Percentiles rank a stretch among this genome's conserved stretches.
Conservation (phyloP, 164 flowering plant species). For the Kalanchoe fedtschenkoi region DNA sequence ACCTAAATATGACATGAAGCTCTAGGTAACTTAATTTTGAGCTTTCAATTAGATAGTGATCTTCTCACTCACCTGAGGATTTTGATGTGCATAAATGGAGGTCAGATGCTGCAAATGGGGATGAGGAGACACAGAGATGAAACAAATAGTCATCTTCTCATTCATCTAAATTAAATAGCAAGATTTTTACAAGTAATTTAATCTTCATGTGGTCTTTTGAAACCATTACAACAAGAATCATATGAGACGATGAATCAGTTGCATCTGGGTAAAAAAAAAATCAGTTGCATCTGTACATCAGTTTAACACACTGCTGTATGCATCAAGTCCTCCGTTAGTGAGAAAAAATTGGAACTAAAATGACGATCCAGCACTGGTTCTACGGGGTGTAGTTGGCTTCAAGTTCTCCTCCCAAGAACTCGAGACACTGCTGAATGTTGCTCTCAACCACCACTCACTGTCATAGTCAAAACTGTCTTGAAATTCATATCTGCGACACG, state of each 20-base stretch:
- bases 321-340: not conserved
- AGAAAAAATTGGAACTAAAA: too few relatives aligned
- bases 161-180: not conserved
- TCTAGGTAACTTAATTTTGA: too few relatives aligned
- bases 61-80: too few relatives aligned
- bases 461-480: constrained; percentile 52
- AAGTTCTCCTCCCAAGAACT: constrained; percentile 65
- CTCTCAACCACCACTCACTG: constrained; percentile 43
- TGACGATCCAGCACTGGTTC: constrained; percentile 84
- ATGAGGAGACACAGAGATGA: too few relatives aligned
- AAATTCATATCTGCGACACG: constrained; percentile 51
- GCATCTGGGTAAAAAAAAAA: too few relatives aligned
- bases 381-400: constrained; percentile 40
- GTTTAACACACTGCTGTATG: not conserved
- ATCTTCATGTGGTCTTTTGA: not conserved
- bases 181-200: not conserved
- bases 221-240: not conserved
- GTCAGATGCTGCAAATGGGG: too few relatives aligned
- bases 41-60: too few relatives aligned
- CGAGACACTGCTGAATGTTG: constrained; percentile 34
- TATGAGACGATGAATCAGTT: not conserved
- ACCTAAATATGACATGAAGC: too few relatives aligned
- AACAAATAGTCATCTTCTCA: too few relatives aligned
- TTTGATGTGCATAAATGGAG: too few relatives aligned
- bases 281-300: not conserved